Evolutionary conservation across 257 asterid species (phyloP), one percentile per base, ranked within the genome.

Genomic region (Buddleja alternifolia): DNA sequence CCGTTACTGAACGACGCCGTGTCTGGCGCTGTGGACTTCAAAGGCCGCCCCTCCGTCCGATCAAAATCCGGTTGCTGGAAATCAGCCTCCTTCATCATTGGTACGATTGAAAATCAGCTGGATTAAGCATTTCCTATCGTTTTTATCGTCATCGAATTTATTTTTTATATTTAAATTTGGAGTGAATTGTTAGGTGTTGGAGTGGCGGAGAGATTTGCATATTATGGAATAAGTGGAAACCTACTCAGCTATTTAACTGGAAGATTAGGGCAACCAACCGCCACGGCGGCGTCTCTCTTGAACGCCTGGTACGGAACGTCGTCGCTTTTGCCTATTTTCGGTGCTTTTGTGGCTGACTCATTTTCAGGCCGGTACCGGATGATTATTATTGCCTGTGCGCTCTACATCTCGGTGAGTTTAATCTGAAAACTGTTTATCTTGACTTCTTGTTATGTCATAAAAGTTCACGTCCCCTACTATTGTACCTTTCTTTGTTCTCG

Each of bases 1-100:
- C 34, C 34, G 34, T 5, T 29, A 29, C 34, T 29, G 2, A 29
- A 29, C 34, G 34, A 29, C 34, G 34, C 5, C 34, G 34, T 29
- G 34, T 5, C 34, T 29, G 34, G 34, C 34, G 34, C 34, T 29
- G 34, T 29, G 34, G 34, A 29, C 34, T 29, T 29, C 5, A 29
- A 29, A 29, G 34, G 34, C 5, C 34, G 34, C 5, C 34, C 34
- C 6, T 3, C 77, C 10, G 4, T 24, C 54, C 78, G 77, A 0
- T 40, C 81, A 4, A 63, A 25, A 25, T 57, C 84, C 56, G 84
- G 84, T 25, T 45, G 75, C 78, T 79, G 83, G 84, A 79, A 69
- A 63, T 79, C 84, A 3, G 81, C 84, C 19, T 20, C 71, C 15
- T 76, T 67, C 77, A 73, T 76, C 75, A 51, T 80, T 32, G 77